Evolutionary conservation across 805 yeast genomes (phyloP).

Genomic region (Clavispora santaluciae): DNA sequence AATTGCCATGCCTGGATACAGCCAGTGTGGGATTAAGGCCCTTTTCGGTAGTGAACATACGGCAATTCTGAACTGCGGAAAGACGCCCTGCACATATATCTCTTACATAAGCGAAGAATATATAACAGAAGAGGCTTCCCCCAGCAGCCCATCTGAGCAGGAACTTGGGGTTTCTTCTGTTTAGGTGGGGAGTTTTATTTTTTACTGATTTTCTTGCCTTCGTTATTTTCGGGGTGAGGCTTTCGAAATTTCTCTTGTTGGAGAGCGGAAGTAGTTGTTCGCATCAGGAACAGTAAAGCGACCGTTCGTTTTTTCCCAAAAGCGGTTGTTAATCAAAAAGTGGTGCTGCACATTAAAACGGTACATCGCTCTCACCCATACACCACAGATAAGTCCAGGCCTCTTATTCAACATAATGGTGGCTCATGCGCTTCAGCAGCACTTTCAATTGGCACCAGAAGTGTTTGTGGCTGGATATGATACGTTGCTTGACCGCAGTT

Average conservation of each 20-base stretch:
- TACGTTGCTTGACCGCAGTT: conserved; percentile 7
- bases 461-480: conserved; percentile 10
- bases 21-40: neutral
- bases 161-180: neutral
- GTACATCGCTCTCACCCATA: neutral
- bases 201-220: neutral
- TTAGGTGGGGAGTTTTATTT: neutral
- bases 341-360: neutral
- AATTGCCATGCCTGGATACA: neutral
- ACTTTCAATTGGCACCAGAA: conserved; percentile 12
- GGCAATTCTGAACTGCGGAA: neutral
- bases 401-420: conserved; percentile 4
- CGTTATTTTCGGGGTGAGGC: neutral
- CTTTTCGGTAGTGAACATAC: neutral
- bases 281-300: conserved; percentile 5
- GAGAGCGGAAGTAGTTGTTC: conserved; percentile 23
- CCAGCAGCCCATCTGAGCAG: neutral
- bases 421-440: conserved; percentile 1
- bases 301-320: neutral
- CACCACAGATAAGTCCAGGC: neutral
- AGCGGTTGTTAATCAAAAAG: too few relatives aligned
- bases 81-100: neutral
- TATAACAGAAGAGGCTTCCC: neutral
- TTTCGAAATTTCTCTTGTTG: conserved; percentile 25
- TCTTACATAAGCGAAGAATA: conserved; percentile 4